Evolutionary conservation across 2,329 filamentous ascomycete species (phyloP), one percentile per base, ranked within the genome.

Genomic region (Ceratocystis eucalypticola): DNA sequence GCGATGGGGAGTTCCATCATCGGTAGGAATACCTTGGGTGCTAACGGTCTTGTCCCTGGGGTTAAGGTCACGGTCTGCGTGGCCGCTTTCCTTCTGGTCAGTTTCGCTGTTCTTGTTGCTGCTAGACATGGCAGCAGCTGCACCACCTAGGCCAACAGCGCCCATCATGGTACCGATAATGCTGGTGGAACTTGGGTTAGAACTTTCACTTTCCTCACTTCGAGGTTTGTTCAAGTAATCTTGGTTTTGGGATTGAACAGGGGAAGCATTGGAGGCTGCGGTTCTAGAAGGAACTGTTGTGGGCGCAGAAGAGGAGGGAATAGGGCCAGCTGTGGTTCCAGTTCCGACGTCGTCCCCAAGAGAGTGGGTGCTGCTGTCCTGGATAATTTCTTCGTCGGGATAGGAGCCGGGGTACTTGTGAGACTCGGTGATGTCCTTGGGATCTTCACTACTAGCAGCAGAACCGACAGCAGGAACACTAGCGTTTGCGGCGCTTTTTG

Each of bases 81-180:
- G 45, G 12, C 6, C 30, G 5, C 17, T 61, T n/a, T 12, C 33
- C 20, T 46, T 30, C 2, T 46, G 53, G 25, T 28, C 45, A 17
- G 20, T 8, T n/a, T 62, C 61, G 12, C 46, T 61, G 57, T 62
- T n/a, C 17, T 65, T 61, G 30, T 61, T 61, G 37, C 61, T 45
- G 8, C 61, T 45, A 2, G 67, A 28, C 22, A 66, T 62, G 10
- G 61, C 61, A 33, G 64, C 64, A 33, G 67, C 67, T 45, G 64
- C 64, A 55, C 61, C 64, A 7, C 67, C 53, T 17, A 68, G 64
- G 3, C 64, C 64, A 41, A 64, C 64, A 44, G 64, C 67, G 17
- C 64, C 67, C 61, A 68, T 66, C 33, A 68, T 37, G 25, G 57
- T 63, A 12, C 66, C 30, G n/a, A 68, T 61, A 8, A 68, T 65